Evolutionary conservation across 345 rosid species (phyloP).

Genomic region (Populus nigra): DNA sequence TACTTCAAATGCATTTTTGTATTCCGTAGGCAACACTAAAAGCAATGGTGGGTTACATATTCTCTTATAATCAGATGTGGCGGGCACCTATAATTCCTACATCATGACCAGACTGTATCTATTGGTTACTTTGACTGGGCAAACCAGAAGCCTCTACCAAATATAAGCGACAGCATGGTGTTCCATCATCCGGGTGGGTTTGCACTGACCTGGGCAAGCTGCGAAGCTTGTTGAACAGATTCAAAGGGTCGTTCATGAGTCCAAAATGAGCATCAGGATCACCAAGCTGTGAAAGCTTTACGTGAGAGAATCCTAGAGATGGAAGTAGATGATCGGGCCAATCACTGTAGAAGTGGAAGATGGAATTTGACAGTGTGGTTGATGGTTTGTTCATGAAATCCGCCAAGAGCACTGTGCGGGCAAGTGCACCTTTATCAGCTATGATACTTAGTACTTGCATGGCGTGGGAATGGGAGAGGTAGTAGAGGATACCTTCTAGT

Average conservation of each 20-base stretch:
- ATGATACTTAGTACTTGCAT: constrained; percentile 82
- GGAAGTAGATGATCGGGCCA: constrained; percentile 94
- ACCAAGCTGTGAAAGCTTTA: constrained; percentile 85
- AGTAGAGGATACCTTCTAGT: constrained; percentile 89
- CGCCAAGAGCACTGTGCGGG: constrained; percentile 75
- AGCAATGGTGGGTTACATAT: constrained; percentile 28
- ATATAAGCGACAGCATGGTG: constrained; percentile 87
- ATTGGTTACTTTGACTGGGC: constrained; percentile 43
- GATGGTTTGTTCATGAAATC: constrained; percentile 95
- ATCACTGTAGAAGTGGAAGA: constrained; percentile 82
- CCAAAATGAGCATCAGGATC: constrained; percentile 93
- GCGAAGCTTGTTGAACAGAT: constrained; percentile 82
- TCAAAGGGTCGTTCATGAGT: constrained; percentile 61
- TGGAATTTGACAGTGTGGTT: constrained; percentile 60
- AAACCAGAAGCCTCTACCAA: constrained; percentile 88
- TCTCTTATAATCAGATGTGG: constrained; percentile 14
- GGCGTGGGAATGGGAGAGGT: constrained; percentile 73
- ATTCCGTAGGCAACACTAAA: constrained; percentile 13
- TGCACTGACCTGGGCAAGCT: constrained; percentile 70
- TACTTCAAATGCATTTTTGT: constrained; percentile 26
- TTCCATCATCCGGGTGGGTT: constrained; percentile 83
- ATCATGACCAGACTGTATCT: constrained; percentile 23
- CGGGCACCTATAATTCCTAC: constrained; percentile 23
- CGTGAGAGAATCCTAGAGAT: constrained; percentile 79
- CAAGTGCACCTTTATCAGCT: constrained; percentile 59